phyloP scores from a whole-genome alignment of 1,139 yeast species.

The Saccharomyces pastorianus region DNA sequence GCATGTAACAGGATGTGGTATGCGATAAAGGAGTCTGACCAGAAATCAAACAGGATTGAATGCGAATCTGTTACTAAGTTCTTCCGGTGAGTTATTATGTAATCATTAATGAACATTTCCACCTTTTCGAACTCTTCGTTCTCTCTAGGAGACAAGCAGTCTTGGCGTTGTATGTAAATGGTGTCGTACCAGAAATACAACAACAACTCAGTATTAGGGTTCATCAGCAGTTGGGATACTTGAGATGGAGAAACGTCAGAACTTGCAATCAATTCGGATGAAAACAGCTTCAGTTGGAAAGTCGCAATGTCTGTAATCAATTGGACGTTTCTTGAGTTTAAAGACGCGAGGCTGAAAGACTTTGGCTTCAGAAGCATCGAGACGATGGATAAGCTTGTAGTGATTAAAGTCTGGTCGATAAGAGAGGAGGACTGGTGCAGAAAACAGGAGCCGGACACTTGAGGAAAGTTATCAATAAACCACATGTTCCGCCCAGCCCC shows the following conservation, averaged over 20 bases:
- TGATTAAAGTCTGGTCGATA: background rate
- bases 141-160: background rate
- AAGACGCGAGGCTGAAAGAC: background rate
- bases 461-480: constrained; percentile 8
- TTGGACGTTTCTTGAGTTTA: constrained; percentile 1
- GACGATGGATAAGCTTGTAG: constrained; percentile 5
- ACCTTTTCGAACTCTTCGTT: background rate
- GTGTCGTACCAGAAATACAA: background rate
- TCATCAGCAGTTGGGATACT: background rate
- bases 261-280: constrained; percentile 1
- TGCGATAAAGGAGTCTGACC: background rate
- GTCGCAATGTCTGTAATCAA: constrained; percentile 3
- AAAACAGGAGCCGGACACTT: background rate
- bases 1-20: background rate
- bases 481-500: constrained; percentile 11
- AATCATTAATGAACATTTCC: background rate
- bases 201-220: background rate
- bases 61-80: background rate
- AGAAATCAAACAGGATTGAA: background rate
- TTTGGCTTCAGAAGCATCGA: constrained; percentile 16
- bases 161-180: background rate
- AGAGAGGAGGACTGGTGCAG: background rate
- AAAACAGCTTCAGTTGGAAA: constrained; percentile 4
- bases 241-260: background rate
- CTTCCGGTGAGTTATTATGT: background rate